Evolutionary conservation across 106 monocot species (phyloP), one percentile per base, ranked within the genome.

Genomic region (Dendrobium chrysotoxum): DNA sequence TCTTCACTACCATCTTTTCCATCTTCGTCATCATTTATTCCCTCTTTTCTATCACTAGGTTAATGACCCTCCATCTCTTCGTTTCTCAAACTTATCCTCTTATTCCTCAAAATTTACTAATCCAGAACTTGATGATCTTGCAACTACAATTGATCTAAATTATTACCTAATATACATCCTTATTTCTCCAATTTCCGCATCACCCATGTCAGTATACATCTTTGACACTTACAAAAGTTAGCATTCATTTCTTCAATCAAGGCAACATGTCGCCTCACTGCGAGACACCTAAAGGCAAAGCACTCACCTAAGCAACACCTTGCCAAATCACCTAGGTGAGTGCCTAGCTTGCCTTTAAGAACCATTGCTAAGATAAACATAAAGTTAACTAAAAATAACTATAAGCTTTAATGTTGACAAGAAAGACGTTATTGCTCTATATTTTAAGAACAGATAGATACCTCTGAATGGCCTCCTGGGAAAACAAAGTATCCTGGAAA

Each of bases 401-500:
- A 20, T 17, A 57, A 57, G 20, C n/a, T 23, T 61, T 5, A 23
- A 61, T n/a, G 8, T 21, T 61, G 5, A 23, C n/a, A 4, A 61
- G 4, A 61, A 61, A 61, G 57, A 58, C 18, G 57, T 17, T n/a
- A 58, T n/a, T 58, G n/a, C 21, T 58, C 23, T 70, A 15, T 13
- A 70, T 16, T 70, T 3, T 35, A 70, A 30, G 31, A 70, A 70
- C 11, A 73, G 30, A 83, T 39, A 18, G 17, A 58, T 91, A 98
- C 98, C 98, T 98, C 98, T 53, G 98, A 93, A 81, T 98, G 98
- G 7, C 98, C 98, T 76, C 98, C 98, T 77, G 98, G 98, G 77
- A 98, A 98, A 77, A 98, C 98, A 82, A 84, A 98, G 57, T 92
- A 91, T 58, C 98, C 98, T 61, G 98, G 98, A 75, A 98, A 95